Conservation (phyloP, 1,284 basidiomycete genomes). For the Heterobasidion irregulare region DNA sequence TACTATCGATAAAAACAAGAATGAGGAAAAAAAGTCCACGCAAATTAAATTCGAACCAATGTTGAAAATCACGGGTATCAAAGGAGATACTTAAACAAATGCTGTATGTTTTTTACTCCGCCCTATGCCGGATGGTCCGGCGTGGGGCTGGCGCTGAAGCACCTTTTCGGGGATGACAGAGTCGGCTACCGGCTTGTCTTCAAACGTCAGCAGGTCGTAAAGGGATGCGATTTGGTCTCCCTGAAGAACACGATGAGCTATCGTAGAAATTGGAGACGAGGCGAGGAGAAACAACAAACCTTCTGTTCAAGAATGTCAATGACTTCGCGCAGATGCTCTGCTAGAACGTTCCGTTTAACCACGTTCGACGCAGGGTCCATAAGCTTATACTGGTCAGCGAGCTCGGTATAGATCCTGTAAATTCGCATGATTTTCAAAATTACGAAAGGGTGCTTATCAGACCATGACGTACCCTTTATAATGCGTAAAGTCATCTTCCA, state of each 20-base stretch:
- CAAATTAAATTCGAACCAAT: too few relatives aligned
- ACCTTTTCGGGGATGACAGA: constrained; percentile 14
- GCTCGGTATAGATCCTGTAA: constrained; percentile 73
- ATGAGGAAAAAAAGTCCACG: too few relatives aligned
- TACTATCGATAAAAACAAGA: too few relatives aligned
- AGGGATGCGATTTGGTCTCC: constrained; percentile 84
- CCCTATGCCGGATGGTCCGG: constrained; percentile 2
- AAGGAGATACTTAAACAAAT: constrained; percentile 6
- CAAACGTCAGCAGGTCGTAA: constrained; percentile 70
- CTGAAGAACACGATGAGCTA: constrained; percentile 26
- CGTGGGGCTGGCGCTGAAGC: constrained; percentile 9
- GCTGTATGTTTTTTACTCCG: constrained; percentile 10
- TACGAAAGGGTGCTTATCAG: constrained; percentile 2
- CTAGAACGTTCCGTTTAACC: constrained; percentile 71
- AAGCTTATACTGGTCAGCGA: constrained; percentile 84
- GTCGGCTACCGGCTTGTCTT: constrained; percentile 48
- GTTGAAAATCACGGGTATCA: too few relatives aligned
- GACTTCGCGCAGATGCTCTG: constrained; percentile 80
- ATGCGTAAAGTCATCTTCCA: constrained; percentile 87
- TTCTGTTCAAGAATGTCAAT: constrained; percentile 85
- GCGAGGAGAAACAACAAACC: constrained; percentile 31
- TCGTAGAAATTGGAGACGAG: not conserved
- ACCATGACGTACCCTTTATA: constrained; percentile 65
- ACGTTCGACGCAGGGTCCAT: constrained; percentile 80
- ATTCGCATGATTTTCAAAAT: constrained; percentile 6